A percentile compares a stretch with the other conserved stretches of the same genome.
Conservation (phyloP, 2,329 filamentous ascomycete species). For the Bipolaris oryzae region DNA sequence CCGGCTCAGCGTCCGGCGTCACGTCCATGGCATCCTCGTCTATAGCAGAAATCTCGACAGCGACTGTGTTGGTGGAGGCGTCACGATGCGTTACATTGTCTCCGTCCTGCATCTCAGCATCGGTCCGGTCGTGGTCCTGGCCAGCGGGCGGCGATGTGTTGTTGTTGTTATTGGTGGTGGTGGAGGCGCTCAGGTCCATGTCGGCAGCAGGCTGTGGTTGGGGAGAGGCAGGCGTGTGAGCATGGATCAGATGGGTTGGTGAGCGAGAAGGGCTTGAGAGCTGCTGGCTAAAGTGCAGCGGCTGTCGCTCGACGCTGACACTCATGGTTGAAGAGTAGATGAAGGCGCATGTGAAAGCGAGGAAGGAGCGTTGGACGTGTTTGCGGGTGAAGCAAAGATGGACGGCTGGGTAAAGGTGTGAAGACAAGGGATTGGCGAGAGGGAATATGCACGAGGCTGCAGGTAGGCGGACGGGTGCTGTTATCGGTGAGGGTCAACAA, state of each 20-base stretch:
- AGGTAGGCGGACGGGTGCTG: slow-evolving; percentile 12
- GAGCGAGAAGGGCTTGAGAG: slow-evolving; percentile 42
- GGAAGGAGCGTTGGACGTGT: slow-evolving; percentile 4
- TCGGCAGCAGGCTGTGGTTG: slow-evolving; percentile 21
- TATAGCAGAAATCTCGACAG: slow-evolving; percentile 37
- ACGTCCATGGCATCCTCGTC: slow-evolving; percentile 51
- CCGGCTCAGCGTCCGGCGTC: slow-evolving; percentile 40
- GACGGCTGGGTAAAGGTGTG: slow-evolving; percentile 8
- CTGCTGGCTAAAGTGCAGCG: slow-evolving; percentile 47
- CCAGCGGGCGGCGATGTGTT: slow-evolving; percentile 39
- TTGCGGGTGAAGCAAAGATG: neutral
- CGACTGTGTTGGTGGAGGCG: slow-evolving; percentile 25
- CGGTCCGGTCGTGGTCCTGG: slow-evolving; percentile 47
- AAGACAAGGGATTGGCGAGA: slow-evolving; percentile 4
- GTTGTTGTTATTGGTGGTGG: slow-evolving; percentile 20
- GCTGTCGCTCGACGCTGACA: slow-evolving; percentile 45
- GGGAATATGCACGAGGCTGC: slow-evolving; percentile 20
- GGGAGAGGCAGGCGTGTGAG: slow-evolving; percentile 31
- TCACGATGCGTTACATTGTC: slow-evolving; percentile 20
- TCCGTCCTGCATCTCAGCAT: slow-evolving; percentile 44
- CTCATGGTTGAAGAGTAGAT: slow-evolving; percentile 43
- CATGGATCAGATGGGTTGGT: slow-evolving; percentile 36
- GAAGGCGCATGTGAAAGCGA: slow-evolving; percentile 19
- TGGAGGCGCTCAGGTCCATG: slow-evolving; percentile 44
- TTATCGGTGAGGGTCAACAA: slow-evolving; percentile 13